Conservation (phyloP, 2,329 filamentous ascomycete genomes). For the Pseudopyrenochaeta lycopersici region DNA sequence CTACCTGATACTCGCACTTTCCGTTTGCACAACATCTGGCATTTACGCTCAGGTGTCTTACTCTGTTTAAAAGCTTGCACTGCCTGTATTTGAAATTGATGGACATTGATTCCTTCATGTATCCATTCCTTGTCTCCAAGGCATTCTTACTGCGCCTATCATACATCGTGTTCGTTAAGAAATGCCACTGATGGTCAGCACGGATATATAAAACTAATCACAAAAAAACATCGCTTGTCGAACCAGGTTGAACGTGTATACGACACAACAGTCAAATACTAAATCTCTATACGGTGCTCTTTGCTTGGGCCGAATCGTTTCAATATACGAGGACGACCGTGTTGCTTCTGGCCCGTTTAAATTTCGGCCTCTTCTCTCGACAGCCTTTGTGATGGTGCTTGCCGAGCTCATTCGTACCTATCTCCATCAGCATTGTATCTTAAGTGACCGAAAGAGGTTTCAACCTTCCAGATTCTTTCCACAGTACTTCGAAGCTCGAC, state of each 20-base stretch:
- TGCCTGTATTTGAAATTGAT: no score
- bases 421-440: neutral
- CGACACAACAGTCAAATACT: neutral
- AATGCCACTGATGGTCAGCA: no score
- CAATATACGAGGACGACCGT: conserved; percentile 2
- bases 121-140: no score
- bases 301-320: neutral
- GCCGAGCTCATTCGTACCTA: neutral
- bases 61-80: no score
- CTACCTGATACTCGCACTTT: no score
- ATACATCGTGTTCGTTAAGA: no score
- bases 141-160: no score
- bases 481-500: neutral
- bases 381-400: neutral
- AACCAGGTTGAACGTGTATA: neutral
- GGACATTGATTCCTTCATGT: no score
- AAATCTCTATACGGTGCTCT: neutral
- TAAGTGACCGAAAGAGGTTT: neutral
- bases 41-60: no score
- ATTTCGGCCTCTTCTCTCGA: neutral
- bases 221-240: no score
- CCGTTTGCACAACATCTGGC: no score
- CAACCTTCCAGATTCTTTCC: neutral
- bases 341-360: neutral
- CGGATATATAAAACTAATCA: no score